phyloP scores from a whole-genome alignment of 2,329 filamentous ascomycete genomes.

The Exophiala bonariae region DNA sequence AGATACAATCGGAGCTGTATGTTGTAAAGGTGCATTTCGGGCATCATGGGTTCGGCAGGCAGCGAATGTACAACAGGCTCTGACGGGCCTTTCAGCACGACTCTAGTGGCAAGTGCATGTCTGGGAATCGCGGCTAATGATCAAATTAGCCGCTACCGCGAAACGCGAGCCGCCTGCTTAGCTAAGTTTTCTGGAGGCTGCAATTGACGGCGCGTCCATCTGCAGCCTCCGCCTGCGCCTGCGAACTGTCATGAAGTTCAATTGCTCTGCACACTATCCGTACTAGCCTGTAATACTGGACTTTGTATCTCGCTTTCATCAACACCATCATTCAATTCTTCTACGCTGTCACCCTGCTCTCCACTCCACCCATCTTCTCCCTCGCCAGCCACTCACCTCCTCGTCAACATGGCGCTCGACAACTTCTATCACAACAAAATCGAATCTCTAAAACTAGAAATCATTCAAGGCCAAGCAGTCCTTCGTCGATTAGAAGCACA shows the following conservation, averaged over 20 bases:
- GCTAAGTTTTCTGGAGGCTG: slow-evolving; percentile 3
- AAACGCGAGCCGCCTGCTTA: background rate
- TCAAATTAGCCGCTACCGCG: too few species aligned
- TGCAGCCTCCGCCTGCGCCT: background rate
- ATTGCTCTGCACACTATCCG: too few species aligned
- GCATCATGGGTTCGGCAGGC: too few species aligned
- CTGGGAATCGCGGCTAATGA: too few species aligned
- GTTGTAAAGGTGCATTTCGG: too few species aligned
- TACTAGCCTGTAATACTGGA: too few species aligned
- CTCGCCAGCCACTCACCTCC: slow-evolving; percentile 19
- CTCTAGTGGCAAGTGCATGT: too few species aligned
- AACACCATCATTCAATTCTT: background rate
- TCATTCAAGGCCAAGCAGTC: slow-evolving; percentile 96
- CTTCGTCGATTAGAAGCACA: slow-evolving; percentile 94
- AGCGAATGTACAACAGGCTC: too few species aligned
- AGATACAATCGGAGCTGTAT: too few species aligned
- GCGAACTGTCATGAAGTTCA: too few species aligned
- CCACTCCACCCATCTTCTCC: slow-evolving; percentile 26
- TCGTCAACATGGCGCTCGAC: slow-evolving; percentile 88
- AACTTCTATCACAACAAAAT: slow-evolving; percentile 99
- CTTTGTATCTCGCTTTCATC: too few species aligned
- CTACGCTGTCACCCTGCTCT: background rate
- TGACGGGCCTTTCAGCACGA: too few species aligned
- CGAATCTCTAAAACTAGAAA: slow-evolving; percentile 99
- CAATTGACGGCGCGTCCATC: slow-evolving; percentile 8